Evolutionary conservation across 495 filamentous ascomycete genomes (phyloP), one percentile per base, ranked within the genome.

Genomic region (Neurospora sublineolata): DNA sequence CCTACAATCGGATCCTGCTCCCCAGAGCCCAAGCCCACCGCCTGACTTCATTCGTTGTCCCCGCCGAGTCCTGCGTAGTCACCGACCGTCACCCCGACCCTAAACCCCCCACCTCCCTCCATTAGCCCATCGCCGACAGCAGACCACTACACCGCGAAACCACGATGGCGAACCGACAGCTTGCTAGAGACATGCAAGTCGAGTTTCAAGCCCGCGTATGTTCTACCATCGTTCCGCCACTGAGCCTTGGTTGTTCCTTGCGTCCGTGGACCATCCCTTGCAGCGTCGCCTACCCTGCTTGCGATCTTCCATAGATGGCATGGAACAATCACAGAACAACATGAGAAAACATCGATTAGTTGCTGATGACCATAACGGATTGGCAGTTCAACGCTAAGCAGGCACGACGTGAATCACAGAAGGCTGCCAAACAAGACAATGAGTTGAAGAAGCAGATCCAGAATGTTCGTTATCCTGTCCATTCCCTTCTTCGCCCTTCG

Each of bases 381-480:
- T 64, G 20, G 27, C 77, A 94, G 91, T 93, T 94, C 84, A 93
- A 93, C 71, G 89, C 92, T 30, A 94, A 94, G 80, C 90, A 93
- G 80, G 87, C 93, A 70, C 92, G 92, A 71, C 84, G 92, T 73
- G 92, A 94, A 83, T 89, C 92, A 12, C 87, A 87, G 71, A 94
- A 93, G 79, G 92, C 92, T 20, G 87, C 88, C 70, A 94, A 94
- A 80, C 92, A 94, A 79, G 92, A 94, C 79, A 90, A 88, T 71
- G 84, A 89, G 36, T 88, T 94, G 80, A 93, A 93, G 83, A 88
- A 90, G 77, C 93, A 94, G 80, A 86, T 94, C 76, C 93, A 94
- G 79, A 93, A 91, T 82, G 90, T 90, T 73, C 68, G 78, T 60
- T 69, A 6, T 37, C 68, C 68, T 69, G 58, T 75, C 68, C 37